Percentiles rank a stretch among this genome's conserved stretches.
phyloP scores from a whole-genome alignment of 176 grass and related monocot genomes.

The Areca catechu region DNA sequence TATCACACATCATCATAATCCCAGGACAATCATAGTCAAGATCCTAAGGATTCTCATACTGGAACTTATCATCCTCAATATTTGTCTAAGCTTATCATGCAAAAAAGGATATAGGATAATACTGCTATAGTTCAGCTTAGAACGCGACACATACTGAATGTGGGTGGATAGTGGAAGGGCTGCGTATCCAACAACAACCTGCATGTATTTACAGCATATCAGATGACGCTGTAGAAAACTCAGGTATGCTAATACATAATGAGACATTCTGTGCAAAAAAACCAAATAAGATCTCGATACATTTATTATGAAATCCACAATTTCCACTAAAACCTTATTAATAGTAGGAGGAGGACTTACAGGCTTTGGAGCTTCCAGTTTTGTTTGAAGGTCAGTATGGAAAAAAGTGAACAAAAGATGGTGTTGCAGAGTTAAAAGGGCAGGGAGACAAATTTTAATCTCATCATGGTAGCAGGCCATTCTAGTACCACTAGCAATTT shows the following conservation, averaged over 20 bases:
- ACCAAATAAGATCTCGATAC: not conserved
- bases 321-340: too few relatives aligned
- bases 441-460: conserved; percentile 85
- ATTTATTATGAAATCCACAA: too few relatives aligned
- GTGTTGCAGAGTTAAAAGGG: conserved; percentile 86
- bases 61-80: too few relatives aligned
- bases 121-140: not conserved
- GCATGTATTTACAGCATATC: conserved; percentile 24
- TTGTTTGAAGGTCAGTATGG: conserved; percentile 93
- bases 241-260: too few relatives aligned
- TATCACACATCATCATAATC: too few relatives aligned
- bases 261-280: not conserved
- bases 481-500: conserved; percentile 75
- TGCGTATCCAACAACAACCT: conserved; percentile 90
- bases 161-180: conserved; percentile 82
- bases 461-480: conserved; percentile 93
- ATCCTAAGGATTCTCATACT: too few relatives aligned
- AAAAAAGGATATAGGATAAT: conserved; percentile 4
- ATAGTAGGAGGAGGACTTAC: conserved; percentile 25
- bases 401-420: conserved; percentile 96
- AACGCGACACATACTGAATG: conserved; percentile 70
- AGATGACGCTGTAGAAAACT: conserved; percentile 8
- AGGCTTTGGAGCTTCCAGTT: conserved; percentile 92
- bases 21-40: too few relatives aligned
- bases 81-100: not conserved